Conservation (phyloP, 192 early-diverging fungal genomes). For the Backusella liffmaniae region DNA sequence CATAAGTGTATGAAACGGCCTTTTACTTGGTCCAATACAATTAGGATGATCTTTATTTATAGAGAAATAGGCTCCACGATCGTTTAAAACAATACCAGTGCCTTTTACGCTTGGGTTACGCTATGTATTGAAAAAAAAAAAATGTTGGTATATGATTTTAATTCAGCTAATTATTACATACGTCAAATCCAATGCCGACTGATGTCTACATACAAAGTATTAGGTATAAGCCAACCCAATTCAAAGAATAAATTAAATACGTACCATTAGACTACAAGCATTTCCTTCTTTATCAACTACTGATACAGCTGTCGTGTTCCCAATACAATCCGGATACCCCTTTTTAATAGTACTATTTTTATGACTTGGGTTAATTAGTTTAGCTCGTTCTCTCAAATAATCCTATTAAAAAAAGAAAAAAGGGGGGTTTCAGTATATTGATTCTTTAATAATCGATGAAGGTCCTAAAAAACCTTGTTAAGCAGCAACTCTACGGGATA, state of each 20-base stretch:
- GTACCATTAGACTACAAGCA: constrained; percentile 76
- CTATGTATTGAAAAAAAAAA: constrained; percentile 14
- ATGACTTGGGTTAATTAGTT: constrained; percentile 47
- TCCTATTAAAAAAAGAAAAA: constrained; percentile 16
- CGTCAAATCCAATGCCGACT: background rate
- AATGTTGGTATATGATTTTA: background rate
- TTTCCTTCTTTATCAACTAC: constrained; percentile 76
- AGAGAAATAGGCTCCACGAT: constrained; percentile 65
- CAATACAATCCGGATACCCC: constrained; percentile 57
- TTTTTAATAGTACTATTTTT: constrained; percentile 47
- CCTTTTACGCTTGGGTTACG: constrained; percentile 49
- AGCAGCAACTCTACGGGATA: constrained; percentile 55
- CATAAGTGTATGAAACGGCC: constrained; percentile 82
- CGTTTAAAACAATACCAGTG: constrained; percentile 67
- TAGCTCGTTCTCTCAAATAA: constrained; percentile 56
- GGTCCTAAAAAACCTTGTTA: constrained; percentile 31
- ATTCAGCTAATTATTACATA: background rate
- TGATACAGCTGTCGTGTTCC: constrained; percentile 74
- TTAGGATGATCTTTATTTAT: constrained; percentile 61
- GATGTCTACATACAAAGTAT: background rate
- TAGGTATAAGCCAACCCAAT: background rate
- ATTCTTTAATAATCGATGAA: background rate
- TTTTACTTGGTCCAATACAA: constrained; percentile 61
- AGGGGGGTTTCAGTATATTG: background rate
- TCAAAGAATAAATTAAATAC: background rate